These are phyloP conservation scores for Rhodomyrtus tomentosa DNA, from an alignment of 345 rosid species.

Conservation along the genomic window DNA sequence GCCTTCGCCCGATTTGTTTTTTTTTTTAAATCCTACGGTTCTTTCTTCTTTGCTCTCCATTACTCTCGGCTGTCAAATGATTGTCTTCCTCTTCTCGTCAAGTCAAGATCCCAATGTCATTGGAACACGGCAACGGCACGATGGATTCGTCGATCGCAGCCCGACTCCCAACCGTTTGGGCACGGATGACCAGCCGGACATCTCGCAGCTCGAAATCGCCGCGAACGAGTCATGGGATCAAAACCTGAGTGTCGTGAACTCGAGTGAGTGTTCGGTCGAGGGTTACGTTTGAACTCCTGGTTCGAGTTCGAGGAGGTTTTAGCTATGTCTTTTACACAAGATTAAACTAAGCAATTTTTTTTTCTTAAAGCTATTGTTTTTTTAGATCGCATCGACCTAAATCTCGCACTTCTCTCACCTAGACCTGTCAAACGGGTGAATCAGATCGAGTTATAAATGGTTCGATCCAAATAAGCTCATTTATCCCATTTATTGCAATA, in stretches of 20 bases:
- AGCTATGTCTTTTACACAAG: background rate
- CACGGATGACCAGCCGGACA: background rate
- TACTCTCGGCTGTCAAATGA: background rate
- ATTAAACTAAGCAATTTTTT: background rate
- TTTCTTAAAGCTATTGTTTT: background rate
- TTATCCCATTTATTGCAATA: too few species aligned
- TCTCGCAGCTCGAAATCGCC: background rate
- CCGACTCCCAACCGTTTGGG: background rate
- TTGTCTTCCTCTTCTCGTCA: background rate
- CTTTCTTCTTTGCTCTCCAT: background rate
- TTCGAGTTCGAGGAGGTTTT: background rate
- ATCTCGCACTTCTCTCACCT: background rate
- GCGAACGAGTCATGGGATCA: background rate
- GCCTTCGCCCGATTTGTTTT: background rate
- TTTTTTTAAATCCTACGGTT: background rate
- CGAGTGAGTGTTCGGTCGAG: background rate
- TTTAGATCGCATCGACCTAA: background rate
- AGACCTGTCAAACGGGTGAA: too few species aligned
- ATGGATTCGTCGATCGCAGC: background rate
- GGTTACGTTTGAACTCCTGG: background rate
- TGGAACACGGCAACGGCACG: background rate
- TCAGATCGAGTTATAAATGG: too few species aligned
- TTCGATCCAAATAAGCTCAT: too few species aligned
- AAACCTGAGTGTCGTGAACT: background rate
- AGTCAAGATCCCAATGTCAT: background rate